Evolutionary conservation across 768 basidiomycete species (phyloP).

Genomic region (Mycena albidolilacea): DNA sequence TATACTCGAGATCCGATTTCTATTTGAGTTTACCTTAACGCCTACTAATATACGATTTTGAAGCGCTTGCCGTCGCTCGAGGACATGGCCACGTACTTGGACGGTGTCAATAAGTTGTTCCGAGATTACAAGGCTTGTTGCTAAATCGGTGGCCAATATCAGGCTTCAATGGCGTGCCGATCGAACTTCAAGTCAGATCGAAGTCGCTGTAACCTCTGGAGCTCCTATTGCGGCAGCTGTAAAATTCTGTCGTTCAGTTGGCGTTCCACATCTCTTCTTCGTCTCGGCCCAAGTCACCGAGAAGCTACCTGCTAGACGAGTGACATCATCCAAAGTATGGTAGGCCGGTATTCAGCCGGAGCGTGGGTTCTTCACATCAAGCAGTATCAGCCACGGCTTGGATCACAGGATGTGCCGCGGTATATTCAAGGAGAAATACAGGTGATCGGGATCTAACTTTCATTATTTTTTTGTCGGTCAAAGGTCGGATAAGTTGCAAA

Average conservation of each 20-base stretch:
- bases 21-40: neutral
- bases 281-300: neutral
- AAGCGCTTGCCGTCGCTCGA: neutral
- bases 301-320: neutral
- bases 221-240: neutral
- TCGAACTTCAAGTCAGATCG: neutral
- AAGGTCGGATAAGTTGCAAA: constrained; percentile 31
- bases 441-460: constrained; percentile 16
- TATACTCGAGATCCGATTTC: neutral
- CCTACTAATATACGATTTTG: neutral
- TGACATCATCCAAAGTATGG: constrained; percentile 13
- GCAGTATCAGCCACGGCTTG: constrained; percentile 14
- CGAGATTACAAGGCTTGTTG: neutral
- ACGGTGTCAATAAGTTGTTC: neutral
- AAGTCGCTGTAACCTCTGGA: neutral
- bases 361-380: neutral
- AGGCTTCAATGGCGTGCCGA: too few relatives aligned
- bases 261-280: neutral
- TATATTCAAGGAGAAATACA: constrained; percentile 32
- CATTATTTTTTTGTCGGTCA: constrained; percentile 15
- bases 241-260: neutral
- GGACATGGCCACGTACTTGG: too few relatives aligned
- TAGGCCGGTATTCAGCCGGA: constrained; percentile 30
- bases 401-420: constrained; percentile 29
- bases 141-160: neutral